A percentile compares a stretch with the other conserved stretches of the same genome.
phyloP scores from a whole-genome alignment of 495 filamentous ascomycete species.

The Penicillium samsonianum region DNA sequence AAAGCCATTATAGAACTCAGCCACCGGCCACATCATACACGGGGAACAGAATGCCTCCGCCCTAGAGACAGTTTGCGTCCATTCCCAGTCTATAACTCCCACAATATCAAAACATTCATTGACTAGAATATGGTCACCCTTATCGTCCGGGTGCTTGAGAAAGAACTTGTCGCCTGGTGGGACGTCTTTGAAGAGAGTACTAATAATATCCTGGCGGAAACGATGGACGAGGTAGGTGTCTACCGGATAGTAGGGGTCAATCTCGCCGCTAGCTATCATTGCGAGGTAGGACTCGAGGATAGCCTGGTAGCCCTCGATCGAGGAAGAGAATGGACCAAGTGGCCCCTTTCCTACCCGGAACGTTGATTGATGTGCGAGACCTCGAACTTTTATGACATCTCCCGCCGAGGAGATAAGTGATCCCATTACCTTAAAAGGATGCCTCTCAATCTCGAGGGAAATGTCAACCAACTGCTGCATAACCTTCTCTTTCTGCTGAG shows the following conservation, averaged over 20 bases:
- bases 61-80: constrained; percentile 28
- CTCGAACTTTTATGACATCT: neutral
- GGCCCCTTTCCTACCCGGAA: constrained; percentile 18
- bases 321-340: constrained; percentile 23
- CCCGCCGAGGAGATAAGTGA: constrained; percentile 19
- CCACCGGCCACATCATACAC: constrained; percentile 38
- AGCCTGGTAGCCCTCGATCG: constrained; percentile 9
- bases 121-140: constrained; percentile 44
- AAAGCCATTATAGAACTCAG: constrained; percentile 34
- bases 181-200: neutral
- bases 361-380: constrained; percentile 18
- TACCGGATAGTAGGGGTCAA: constrained; percentile 16
- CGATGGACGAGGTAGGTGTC: constrained; percentile 31
- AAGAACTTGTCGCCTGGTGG: constrained; percentile 28
- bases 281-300: constrained; percentile 11
- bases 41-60: constrained; percentile 36
- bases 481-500: constrained; percentile 30
- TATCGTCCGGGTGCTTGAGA: constrained; percentile 45
- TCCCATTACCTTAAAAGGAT: constrained; percentile 29
- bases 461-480: constrained; percentile 38
- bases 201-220: constrained; percentile 26
- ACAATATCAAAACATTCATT: constrained; percentile 40
- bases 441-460: constrained; percentile 34
- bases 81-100: constrained; percentile 44
- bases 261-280: constrained; percentile 14